A percentile compares a stretch with the other conserved stretches of the same genome.
phyloP scores from a whole-genome alignment of 768 basidiomycete genomes.

The Psilocybe cubensis region DNA sequence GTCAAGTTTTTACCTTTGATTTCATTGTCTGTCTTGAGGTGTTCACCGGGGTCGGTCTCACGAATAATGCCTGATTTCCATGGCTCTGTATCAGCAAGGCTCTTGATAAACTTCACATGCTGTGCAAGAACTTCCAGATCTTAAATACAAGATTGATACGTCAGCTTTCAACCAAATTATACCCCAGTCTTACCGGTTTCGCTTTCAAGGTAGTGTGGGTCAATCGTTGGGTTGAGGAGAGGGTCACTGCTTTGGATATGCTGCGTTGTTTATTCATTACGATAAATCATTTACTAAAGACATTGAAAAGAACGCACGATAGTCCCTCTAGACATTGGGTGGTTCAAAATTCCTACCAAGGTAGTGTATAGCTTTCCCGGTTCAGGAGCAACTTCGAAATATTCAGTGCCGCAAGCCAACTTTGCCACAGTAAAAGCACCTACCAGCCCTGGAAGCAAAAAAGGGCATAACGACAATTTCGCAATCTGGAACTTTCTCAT shows the following conservation, averaged over 20 bases:
- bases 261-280: constrained; percentile 4
- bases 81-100: constrained; percentile 28
- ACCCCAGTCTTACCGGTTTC: constrained; percentile 41
- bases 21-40: constrained; percentile 34
- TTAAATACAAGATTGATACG: not conserved
- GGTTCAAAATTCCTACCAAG: constrained; percentile 8
- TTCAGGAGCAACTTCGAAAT: not conserved
- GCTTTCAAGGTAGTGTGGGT: constrained; percentile 46
- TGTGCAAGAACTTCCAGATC: constrained; percentile 38
- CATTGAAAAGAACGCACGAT: not conserved
- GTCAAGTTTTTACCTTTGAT: constrained; percentile 20
- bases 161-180: no score
- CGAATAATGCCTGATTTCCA: constrained; percentile 20
- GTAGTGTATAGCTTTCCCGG: constrained; percentile 9
- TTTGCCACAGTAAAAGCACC: not conserved
- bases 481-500: constrained; percentile 5
- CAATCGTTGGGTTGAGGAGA: constrained; percentile 35
- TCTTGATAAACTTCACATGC: constrained; percentile 34
- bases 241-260: constrained; percentile 39
- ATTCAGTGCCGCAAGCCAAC: not conserved
- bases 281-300: not conserved
- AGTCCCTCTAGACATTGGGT: constrained; percentile 14
- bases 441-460: constrained; percentile 3
- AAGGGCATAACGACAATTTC: constrained; percentile 17
- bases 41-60: constrained; percentile 38